These are phyloP conservation scores for Trypanosoma boissoni DNA, from an alignment of 208 protist species.

Conservation along the genomic window DNA sequence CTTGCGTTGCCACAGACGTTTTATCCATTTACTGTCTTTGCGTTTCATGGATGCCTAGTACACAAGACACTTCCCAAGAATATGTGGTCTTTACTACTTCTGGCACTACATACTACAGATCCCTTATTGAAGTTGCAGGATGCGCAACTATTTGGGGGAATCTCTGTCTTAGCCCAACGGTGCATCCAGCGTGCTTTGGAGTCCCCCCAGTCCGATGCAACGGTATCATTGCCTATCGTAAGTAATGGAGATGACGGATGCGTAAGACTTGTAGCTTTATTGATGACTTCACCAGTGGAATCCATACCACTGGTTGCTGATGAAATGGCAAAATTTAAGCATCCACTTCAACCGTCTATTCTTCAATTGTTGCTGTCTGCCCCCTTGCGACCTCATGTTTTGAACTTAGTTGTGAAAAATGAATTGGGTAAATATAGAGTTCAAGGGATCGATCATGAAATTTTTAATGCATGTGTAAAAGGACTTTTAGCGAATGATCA, in stretches of 20 bases:
- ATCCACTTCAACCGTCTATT: conserved; percentile 13
- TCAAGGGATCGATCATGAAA: conserved; percentile 13
- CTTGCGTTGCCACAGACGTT: conserved; percentile 11
- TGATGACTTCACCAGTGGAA: conserved; percentile 1
- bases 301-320: not conserved
- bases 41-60: not conserved
- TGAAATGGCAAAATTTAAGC: conserved; percentile 3
- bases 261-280: conserved; percentile 8
- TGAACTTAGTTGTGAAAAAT: conserved; percentile 19
- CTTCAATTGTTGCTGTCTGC: conserved; percentile 12
- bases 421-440: conserved; percentile 21
- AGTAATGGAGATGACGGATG: not conserved
- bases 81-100: conserved; percentile 13
- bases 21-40: conserved; percentile 21
- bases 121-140: conserved; percentile 18
- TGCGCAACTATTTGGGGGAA: conserved; percentile 29
- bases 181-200: conserved; percentile 24
- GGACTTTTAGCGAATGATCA: conserved; percentile 67
- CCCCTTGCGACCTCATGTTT: conserved; percentile 7
- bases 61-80: not conserved
- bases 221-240: too few relatives aligned
- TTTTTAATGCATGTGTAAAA: conserved; percentile 35
- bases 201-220: too few relatives aligned
- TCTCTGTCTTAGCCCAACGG: conserved; percentile 17
- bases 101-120: conserved; percentile 22